Evolutionary conservation across 2,329 filamentous ascomycete genomes (phyloP).

Genomic region (Coleophoma crateriformis): DNA sequence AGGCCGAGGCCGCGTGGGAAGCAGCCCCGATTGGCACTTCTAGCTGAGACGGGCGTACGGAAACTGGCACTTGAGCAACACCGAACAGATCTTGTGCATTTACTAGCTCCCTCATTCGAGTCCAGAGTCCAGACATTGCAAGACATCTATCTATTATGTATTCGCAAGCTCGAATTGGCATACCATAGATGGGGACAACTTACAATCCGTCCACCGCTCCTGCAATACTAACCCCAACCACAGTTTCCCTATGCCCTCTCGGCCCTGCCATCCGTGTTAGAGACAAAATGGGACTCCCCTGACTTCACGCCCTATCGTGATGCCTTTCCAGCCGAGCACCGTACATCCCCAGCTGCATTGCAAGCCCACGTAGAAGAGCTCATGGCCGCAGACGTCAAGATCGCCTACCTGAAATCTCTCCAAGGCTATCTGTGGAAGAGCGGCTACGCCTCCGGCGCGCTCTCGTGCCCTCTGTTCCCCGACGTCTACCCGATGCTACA

Average conservation of each 20-base stretch:
- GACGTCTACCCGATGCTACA: constrained; percentile 64
- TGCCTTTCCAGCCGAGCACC: constrained; percentile 64
- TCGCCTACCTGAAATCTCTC: constrained; percentile 70
- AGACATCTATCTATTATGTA: no score
- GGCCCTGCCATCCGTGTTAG: constrained; percentile 58
- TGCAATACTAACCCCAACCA: not conserved
- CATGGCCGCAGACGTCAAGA: constrained; percentile 67
- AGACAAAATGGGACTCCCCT: constrained; percentile 60
- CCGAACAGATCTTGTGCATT: no score
- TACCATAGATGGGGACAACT: not conserved
- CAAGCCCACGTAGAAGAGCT: constrained; percentile 65
- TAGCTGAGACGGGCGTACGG: no score
- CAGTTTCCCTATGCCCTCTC: constrained; percentile 75
- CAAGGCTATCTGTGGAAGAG: constrained; percentile 75
- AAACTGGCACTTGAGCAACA: no score
- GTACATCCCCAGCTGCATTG: constrained; percentile 51
- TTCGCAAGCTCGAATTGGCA: no score
- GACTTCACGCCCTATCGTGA: constrained; percentile 62
- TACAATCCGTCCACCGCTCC: not conserved
- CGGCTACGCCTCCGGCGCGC: constrained; percentile 64
- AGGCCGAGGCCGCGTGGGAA: no score
- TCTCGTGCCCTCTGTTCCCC: constrained; percentile 67
- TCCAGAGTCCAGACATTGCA: no score
- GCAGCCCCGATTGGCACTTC: no score
- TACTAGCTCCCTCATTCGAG: no score